Conservation (phyloP, 257 asterid species). For the Parsonsia alboflavescens region DNA sequence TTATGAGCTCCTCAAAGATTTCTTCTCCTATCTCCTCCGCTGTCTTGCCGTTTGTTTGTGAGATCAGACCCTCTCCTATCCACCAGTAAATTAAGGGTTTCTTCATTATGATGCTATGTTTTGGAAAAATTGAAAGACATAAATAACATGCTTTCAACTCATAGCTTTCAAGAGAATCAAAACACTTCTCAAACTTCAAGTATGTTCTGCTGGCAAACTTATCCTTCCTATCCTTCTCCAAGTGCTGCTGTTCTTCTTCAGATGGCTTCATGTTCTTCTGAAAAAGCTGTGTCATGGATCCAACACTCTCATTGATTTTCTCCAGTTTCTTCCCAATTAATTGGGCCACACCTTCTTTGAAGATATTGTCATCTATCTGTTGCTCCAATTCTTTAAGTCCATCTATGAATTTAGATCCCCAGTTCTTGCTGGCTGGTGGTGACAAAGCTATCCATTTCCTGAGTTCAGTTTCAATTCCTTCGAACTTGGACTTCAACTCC, state of each 20-base stretch:
- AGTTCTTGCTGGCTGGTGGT: background rate
- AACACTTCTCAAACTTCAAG: background rate
- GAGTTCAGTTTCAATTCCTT: background rate
- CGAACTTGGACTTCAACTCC: background rate
- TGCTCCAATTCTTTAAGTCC: background rate
- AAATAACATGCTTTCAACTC: constrained; percentile 10
- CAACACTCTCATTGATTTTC: background rate
- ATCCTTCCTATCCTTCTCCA: background rate
- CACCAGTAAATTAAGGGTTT: constrained; percentile 10
- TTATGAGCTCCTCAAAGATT: constrained; percentile 6
- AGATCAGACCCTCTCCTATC: constrained; percentile 13
- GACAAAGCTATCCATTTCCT: background rate
- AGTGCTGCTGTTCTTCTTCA: background rate
- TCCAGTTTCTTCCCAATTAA: background rate
- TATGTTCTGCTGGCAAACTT: background rate
- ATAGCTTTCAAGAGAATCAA: background rate
- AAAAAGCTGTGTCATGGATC: constrained; percentile 2
- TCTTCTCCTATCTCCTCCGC: constrained; percentile 11
- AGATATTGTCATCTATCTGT: background rate
- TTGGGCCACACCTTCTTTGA: background rate
- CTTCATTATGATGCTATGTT: constrained; percentile 6
- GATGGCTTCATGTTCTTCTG: background rate
- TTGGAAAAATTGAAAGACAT: constrained; percentile 10
- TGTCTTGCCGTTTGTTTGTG: background rate
- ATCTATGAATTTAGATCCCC: background rate